Evolutionary conservation across 495 filamentous ascomycete species (phyloP).

Genomic region (Cetradonia linearis): DNA sequence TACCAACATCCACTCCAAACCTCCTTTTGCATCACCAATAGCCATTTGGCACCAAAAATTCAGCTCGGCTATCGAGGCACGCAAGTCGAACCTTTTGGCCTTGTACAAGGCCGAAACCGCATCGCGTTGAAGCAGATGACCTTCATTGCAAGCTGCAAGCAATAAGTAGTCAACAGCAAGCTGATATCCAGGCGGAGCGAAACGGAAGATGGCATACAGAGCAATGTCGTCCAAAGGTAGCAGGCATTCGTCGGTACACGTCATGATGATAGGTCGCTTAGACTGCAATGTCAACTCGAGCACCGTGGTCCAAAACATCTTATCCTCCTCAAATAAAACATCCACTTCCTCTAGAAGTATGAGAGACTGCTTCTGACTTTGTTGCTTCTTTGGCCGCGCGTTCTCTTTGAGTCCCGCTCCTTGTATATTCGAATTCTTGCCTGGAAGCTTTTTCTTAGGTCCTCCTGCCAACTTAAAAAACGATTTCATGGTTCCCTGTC

Average conservation of each 20-base stretch:
- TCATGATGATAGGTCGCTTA: constrained; percentile 85
- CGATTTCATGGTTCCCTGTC: constrained; percentile 65
- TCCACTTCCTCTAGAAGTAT: constrained; percentile 95
- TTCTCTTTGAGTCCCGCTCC: constrained; percentile 21
- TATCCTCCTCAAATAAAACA: constrained; percentile 87
- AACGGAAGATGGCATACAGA: constrained; percentile 80
- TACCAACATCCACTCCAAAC: constrained; percentile 80
- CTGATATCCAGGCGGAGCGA: constrained; percentile 54
- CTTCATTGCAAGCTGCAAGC: constrained; percentile 78
- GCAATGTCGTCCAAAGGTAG: constrained; percentile 60
- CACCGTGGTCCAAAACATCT: constrained; percentile 83
- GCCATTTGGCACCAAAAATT: constrained; percentile 96
- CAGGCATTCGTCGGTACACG: constrained; percentile 78
- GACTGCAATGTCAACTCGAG: constrained; percentile 68
- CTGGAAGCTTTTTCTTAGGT: constrained; percentile 23
- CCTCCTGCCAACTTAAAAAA: constrained; percentile 58
- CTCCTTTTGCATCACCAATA: constrained; percentile 78
- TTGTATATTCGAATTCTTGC: constrained; percentile 31
- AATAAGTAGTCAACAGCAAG: constrained; percentile 71
- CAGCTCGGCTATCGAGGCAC: constrained; percentile 74
- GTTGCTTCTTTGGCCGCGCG: constrained; percentile 20
- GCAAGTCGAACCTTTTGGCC: constrained; percentile 57
- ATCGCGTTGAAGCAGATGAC: constrained; percentile 63
- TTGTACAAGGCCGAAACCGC: constrained; percentile 61
- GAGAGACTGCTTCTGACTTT: constrained; percentile 79